phyloP scores from a whole-genome alignment of 208 protist species.

The Leishmania arabica region DNA sequence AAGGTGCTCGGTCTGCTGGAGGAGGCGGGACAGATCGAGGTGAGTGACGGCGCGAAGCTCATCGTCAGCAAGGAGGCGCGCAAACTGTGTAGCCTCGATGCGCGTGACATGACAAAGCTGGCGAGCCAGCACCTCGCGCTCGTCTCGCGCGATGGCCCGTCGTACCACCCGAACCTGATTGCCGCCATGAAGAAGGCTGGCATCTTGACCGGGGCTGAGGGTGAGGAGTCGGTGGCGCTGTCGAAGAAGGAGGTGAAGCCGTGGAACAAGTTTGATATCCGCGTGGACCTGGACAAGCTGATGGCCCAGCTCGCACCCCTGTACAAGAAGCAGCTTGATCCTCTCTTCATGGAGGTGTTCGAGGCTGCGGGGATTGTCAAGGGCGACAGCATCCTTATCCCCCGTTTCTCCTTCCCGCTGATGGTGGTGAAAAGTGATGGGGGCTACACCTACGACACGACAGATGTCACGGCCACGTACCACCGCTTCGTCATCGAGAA shows the following conservation, averaged over 20 bases:
- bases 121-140: slow-evolving; percentile 71
- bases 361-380: slow-evolving; percentile 65
- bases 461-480: slow-evolving; percentile 91
- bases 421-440: slow-evolving; percentile 96
- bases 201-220: slow-evolving; percentile 73
- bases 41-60: slow-evolving; percentile 90
- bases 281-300: slow-evolving; percentile 86
- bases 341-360: slow-evolving; percentile 80
- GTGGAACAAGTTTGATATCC: slow-evolving; percentile 81
- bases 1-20: slow-evolving; percentile 82
- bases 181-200: slow-evolving; percentile 76
- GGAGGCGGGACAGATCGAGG: slow-evolving; percentile 73
- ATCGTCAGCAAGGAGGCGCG: slow-evolving; percentile 79
- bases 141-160: slow-evolving; percentile 49
- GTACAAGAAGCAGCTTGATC: slow-evolving; percentile 77
- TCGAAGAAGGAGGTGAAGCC: slow-evolving; percentile 92
- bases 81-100: slow-evolving; percentile 54
- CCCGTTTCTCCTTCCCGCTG: slow-evolving; percentile 92
- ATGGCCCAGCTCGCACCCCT: slow-evolving; percentile 68
- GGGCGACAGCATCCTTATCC: slow-evolving; percentile 77
- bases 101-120: slow-evolving; percentile 86
- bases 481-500: slow-evolving; percentile 91
- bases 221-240: slow-evolving; percentile 72
- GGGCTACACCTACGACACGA: slow-evolving; percentile 96
- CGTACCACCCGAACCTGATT: slow-evolving; percentile 80